Conservation (phyloP, 108 stramenopile species). For the Fistulifera pelliculosa region DNA sequence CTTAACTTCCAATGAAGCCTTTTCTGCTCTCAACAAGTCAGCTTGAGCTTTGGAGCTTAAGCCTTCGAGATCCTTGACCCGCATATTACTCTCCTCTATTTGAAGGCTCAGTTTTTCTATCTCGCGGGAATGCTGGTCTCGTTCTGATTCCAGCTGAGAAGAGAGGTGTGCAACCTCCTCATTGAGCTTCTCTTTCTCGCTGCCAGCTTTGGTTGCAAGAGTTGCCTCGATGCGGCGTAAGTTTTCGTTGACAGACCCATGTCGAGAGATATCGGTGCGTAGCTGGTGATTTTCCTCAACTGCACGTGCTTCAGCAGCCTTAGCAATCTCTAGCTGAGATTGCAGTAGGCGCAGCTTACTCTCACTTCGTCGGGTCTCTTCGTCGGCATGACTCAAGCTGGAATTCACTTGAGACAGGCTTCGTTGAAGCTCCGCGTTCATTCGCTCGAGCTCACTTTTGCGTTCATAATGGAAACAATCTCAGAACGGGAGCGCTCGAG, state of each 20-base stretch:
- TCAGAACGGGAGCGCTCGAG: constrained; percentile 44
- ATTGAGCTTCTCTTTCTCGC: constrained; percentile 39
- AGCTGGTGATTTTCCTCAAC: constrained; percentile 44
- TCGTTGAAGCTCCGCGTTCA: constrained; percentile 44
- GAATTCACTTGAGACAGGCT: constrained; percentile 41
- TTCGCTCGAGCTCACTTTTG: constrained; percentile 40
- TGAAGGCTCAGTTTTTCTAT: constrained; percentile 34
- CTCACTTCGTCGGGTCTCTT: constrained; percentile 32
- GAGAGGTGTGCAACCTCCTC: constrained; percentile 32
- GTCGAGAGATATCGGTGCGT: constrained; percentile 54
- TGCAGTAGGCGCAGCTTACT: constrained; percentile 47
- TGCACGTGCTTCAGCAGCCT: constrained; percentile 45
- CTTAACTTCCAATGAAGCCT: constrained; percentile 1
- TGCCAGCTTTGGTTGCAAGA: constrained; percentile 47
- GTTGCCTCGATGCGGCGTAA: constrained; percentile 77
- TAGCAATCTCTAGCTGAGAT: constrained; percentile 56
- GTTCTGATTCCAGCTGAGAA: constrained; percentile 19
- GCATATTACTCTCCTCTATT: constrained; percentile 29
- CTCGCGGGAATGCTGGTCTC: constrained; percentile 27
- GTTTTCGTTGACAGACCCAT: constrained; percentile 58
- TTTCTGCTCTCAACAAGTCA: constrained; percentile 1
- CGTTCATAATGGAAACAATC: constrained; percentile 20
- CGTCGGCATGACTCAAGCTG: constrained; percentile 36
- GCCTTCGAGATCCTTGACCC: constrained; percentile 28
- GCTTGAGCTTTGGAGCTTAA: constrained; percentile 14